A percentile compares a stretch with the other conserved stretches of the same genome.
Conservation (phyloP, 2,329 filamentous ascomycete genomes). For the Dactylonectria macrodidyma region DNA sequence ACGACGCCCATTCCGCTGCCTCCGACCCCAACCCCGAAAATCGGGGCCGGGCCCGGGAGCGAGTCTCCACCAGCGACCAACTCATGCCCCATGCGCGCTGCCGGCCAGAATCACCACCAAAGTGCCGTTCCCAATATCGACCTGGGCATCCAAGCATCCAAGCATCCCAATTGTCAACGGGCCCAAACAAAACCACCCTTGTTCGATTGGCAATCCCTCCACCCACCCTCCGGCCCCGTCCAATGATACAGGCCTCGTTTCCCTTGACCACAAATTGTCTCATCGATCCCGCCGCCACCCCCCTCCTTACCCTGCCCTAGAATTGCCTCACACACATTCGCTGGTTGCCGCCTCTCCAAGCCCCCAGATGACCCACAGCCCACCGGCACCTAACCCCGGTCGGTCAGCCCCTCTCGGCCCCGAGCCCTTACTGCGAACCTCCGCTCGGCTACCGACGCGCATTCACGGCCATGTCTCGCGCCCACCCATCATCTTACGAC, state of each 20-base stretch:
- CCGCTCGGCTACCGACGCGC: constrained; percentile 47
- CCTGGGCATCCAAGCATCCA: too few species aligned
- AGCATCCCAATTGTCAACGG: constrained; percentile 6
- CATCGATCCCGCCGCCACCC: constrained; percentile 35
- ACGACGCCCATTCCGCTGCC: constrained; percentile 25
- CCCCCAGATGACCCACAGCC: constrained; percentile 20
- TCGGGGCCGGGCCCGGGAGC: constrained; percentile 39
- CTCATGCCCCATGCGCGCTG: constrained; percentile 26
- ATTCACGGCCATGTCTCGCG: constrained; percentile 34
- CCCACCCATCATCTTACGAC: constrained; percentile 42
- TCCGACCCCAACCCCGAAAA: constrained; percentile 34
- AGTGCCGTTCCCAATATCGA: constrained; percentile 21
- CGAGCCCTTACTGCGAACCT: constrained; percentile 41
- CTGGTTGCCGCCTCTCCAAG: constrained; percentile 4
- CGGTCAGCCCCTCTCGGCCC: constrained; percentile 39
- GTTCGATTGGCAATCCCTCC: constrained; percentile 24
- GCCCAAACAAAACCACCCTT: constrained; percentile 28
- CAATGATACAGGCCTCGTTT: constrained; percentile 36
- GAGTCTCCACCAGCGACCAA: constrained; percentile 26
- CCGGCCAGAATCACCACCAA: constrained; percentile 13
- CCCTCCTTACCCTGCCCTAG: constrained; percentile 19
- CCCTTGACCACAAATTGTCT: constrained; percentile 44
- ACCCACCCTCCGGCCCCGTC: constrained; percentile 25
- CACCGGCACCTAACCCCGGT: constrained; percentile 15
- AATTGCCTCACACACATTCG: constrained; percentile 31